Percentiles rank a stretch among this genome's conserved stretches.
These are phyloP conservation scores for Xylaria flabelliformis DNA, from an alignment of 495 filamentous ascomycete genomes.

Conservation along the genomic window DNA sequence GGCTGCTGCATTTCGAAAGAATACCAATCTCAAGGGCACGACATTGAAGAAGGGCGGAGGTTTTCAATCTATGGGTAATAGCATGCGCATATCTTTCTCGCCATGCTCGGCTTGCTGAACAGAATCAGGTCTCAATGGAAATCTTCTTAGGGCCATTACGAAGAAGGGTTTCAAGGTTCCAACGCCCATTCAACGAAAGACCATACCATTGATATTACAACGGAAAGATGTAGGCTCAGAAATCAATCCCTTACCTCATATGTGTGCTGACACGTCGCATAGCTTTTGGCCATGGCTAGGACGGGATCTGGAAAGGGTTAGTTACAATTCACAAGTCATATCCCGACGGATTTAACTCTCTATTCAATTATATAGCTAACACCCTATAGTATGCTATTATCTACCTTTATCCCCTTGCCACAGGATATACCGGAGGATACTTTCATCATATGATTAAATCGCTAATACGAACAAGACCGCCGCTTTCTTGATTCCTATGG, in stretches of 20 bases:
- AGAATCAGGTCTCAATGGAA: slow-evolving; percentile 68
- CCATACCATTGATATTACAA: slow-evolving; percentile 76
- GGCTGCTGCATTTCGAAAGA: slow-evolving; percentile 84
- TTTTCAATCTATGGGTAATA: slow-evolving; percentile 88
- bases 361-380: slow-evolving; percentile 8
- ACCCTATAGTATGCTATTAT: not conserved
- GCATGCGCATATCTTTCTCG: not conserved
- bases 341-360: too few relatives aligned
- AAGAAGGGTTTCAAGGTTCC: slow-evolving; percentile 94
- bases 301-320: slow-evolving; percentile 87
- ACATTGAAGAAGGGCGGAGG: slow-evolving; percentile 92
- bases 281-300: slow-evolving; percentile 93
- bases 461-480: slow-evolving; percentile 60
- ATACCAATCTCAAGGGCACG: slow-evolving; percentile 79
- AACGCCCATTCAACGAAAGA: slow-evolving; percentile 96
- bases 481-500: slow-evolving; percentile 97
- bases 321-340: not conserved
- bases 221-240: slow-evolving; percentile 25
- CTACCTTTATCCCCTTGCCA: not conserved
- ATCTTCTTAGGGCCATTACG: slow-evolving; percentile 85
- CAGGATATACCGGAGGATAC: not conserved
- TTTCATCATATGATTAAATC: not conserved
- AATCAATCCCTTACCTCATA: not conserved
- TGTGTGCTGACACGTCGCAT: not conserved
- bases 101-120: slow-evolving; percentile 2